Evolutionary conservation across 257 asterid genomes (phyloP).

Genomic region (Solanum raphanifolium): DNA sequence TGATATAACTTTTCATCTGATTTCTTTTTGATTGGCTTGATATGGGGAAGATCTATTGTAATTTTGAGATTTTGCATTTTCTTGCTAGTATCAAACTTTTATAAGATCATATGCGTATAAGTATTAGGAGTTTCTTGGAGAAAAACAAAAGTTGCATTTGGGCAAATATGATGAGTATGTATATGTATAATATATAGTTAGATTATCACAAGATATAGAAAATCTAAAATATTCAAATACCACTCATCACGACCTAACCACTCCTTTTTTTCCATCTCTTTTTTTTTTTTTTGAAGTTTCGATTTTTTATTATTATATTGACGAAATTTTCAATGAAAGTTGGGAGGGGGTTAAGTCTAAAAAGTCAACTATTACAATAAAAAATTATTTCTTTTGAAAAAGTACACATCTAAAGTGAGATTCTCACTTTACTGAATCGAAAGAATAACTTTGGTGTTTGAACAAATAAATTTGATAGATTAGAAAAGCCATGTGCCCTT

Average conservation of each 20-base stretch:
- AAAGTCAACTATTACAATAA: background rate
- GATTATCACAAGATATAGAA: background rate
- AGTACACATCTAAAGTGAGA: background rate
- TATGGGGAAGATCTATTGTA: constrained; percentile 1
- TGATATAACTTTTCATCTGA: background rate
- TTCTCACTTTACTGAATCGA: background rate
- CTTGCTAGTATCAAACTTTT: background rate
- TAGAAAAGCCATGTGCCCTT: background rate
- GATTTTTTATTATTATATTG: background rate
- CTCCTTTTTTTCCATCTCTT: background rate
- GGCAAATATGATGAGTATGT: background rate
- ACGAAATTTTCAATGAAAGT: background rate
- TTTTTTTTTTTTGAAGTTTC: background rate
- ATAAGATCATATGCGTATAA: background rate
- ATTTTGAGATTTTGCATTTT: background rate
- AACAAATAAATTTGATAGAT: background rate
- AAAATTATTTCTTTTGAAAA: background rate
- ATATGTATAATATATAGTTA: background rate
- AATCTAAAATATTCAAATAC: background rate
- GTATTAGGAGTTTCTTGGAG: background rate
- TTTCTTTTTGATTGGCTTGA: constrained; percentile 7
- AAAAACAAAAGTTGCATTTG: background rate
- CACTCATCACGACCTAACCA: background rate
- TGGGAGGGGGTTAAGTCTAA: background rate
- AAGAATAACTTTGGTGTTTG: background rate